Conservation (phyloP, 768 basidiomycete genomes). For the Boletus sensibilis region DNA sequence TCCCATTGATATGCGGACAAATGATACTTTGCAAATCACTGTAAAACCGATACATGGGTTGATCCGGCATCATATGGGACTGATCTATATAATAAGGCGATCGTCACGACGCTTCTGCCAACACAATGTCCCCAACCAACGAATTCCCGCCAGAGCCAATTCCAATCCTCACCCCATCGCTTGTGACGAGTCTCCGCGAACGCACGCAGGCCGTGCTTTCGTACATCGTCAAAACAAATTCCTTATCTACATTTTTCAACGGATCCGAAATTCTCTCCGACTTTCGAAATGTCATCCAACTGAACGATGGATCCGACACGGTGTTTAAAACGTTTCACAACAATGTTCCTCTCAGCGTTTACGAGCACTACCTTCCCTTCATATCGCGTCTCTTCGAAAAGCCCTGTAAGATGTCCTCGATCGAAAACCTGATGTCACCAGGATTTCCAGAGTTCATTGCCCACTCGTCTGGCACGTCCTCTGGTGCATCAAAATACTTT, state of each 20-base stretch:
- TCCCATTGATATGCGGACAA: too few relatives aligned
- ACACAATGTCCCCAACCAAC: constrained; percentile 10
- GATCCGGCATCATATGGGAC: too few relatives aligned
- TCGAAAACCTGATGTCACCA: constrained; percentile 23
- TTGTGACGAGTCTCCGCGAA: constrained; percentile 17
- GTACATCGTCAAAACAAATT: constrained; percentile 23
- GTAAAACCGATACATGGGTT: too few relatives aligned
- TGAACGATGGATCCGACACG: neutral
- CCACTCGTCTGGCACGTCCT: constrained; percentile 20
- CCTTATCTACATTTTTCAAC: constrained; percentile 17
- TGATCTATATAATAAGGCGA: neutral
- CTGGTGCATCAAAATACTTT: constrained; percentile 17
- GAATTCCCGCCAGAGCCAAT: constrained; percentile 19
- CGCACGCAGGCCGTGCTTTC: constrained; percentile 23
- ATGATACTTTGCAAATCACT: too few relatives aligned
- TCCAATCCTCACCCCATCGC: constrained; percentile 9
- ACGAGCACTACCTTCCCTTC: constrained; percentile 22
- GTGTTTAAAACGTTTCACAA: constrained; percentile 12
- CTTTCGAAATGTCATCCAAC: constrained; percentile 10
- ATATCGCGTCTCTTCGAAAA: constrained; percentile 20
- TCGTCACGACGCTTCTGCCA: neutral
- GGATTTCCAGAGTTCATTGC: constrained; percentile 26
- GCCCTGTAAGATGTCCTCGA: constrained; percentile 17
- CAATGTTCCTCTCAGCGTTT: constrained; percentile 16
- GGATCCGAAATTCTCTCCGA: constrained; percentile 13